Base-by-base conservation (phyloP, 2,329 filamentous ascomycete genomes). In the Sarocladium kiliense region DNA sequence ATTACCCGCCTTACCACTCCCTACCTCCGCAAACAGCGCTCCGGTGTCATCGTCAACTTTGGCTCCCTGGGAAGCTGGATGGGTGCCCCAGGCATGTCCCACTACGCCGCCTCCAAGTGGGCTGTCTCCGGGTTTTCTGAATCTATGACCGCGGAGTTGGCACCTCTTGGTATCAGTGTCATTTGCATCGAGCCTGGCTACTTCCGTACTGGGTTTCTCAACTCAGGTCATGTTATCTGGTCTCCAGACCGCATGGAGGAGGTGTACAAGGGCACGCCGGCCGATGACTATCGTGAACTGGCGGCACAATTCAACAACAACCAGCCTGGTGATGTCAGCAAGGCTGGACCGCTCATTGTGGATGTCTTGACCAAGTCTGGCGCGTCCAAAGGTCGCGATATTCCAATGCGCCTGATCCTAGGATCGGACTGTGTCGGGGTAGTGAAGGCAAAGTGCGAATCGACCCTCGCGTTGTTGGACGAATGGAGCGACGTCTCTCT, bases 141-240 rank as follows among this genome's bases (percentile, higher is more conserved):
- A 55, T 70, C 71, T 0, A 65, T 81, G 2, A 63, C 64, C 0
- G 56, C 64, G 0, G 79, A 82, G 64, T 64, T 81, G 1, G 62
- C 60, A 1, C 71, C 72, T 0, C 77, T 82, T 26, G 70, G 73
- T 3, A 71, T 82, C 37, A 59, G 66, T 1, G 71, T 74, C 1
- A 59, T 68, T 0, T 62, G 71, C 1, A 65, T 82, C 2, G 78
- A 80, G 57, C 78, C 79, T 0, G 80, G 79, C 0, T 77, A 77
- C 56, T 82, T 82, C 62, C 74, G 79, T 2, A 82, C 78, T 0
- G 66, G 63, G 0, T 76, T 83, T 51, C 68, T 82, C 7, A 71
- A 74, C 54, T 58, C 65, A 0, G 70, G 66, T 3, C 49, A 54
- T 19, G 37, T 34, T 11, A 18, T 41, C 26, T 45, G 21, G 14